Evolutionary conservation across 768 basidiomycete genomes (phyloP), one percentile per base, ranked within the genome.

Genomic region (Leucocoprinus birnbaumii): DNA sequence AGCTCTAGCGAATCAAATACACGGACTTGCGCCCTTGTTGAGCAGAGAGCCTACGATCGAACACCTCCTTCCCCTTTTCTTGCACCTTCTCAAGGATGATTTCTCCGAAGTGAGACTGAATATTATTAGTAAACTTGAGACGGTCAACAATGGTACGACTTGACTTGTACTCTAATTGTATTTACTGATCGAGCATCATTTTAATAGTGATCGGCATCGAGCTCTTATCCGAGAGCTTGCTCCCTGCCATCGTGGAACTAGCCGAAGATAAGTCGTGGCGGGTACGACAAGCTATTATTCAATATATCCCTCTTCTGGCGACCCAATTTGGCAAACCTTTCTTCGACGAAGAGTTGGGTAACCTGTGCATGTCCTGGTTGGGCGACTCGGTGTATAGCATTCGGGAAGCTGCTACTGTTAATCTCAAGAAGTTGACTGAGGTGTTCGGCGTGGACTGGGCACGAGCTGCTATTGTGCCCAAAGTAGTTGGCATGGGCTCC

Each of bases 241-340:
- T 99, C 26, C 97, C 97, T 8, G 97, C 97, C 35, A 98, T 99
- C 61, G 91, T 98, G 59, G 92, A 98, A 67, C 79, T 99, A 31
- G 97, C 97, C 7, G 96, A 98, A 71, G 97, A 99, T 77, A 99
- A 98, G 69, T 97, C 97, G 58, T 99, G 97, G 97, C 89, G 97
- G 25, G 96, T 99, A 18, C 89, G 97, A 62, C 97, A 99, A 71
- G 97, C 97, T 7, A 98, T 99, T 75, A 99, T 99, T 71, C 97
- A 98, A 72, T 98, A 99, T 74, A 91, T 99, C 63, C 97, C 97
- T n/a, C 83, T 98, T 19, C 87, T 99, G 44, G 95, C 97, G 41
- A 94, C 89, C n/a, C 97, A 99, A 68, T 82, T 99, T 54, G 97
- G 97, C 51, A 92, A 92, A 63, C 79, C 87, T 24, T 98, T 98